Base-by-base conservation (phyloP, 495 filamentous ascomycete genomes). In the Neurospora africana region DNA sequence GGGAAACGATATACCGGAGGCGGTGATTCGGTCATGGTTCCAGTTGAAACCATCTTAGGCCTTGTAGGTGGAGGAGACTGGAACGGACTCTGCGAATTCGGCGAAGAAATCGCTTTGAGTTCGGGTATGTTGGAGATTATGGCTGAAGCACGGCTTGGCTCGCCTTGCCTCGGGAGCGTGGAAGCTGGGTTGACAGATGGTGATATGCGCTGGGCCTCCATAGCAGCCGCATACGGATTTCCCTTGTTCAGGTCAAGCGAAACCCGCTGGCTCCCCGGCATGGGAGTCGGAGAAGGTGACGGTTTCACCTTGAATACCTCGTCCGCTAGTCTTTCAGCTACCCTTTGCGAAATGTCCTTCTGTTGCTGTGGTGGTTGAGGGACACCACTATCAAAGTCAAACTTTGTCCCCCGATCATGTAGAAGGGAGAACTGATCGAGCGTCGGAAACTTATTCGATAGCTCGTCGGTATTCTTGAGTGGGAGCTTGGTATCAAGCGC, bases 401-500 rank as follows among this genome's bases (percentile, higher is more conserved):
- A 98, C 71, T 93, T 95, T 69, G 88, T 84, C 15, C 93, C 92
- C 47, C 91, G 89, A 75, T 97, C 93, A 74, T 97, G 93, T 53
- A 97, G 84, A 47, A 98, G 85, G 33, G 94, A 88, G 78, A 99
- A 99, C 74, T 98, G 93, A 73, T 99, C 95, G 37, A 99, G 84
- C 11, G 93, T 93, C 4, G 95, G 95, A 75, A 98, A 99, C 69
- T 91, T 88, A 67, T 89, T 87, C 4, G 94, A 92, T 69, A 97
- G 81, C 75, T 98, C 96, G 75, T 98, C 95, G 7, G 81, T 82
- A 17, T 84, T 83, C 21, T 84, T 84, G 19, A 82, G 76, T 67
- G 84, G 78, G 15, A 87, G 73, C 69, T 86, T 87, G 38, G 90
- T 87, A 78, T 99, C 95, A 21, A 99, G 84, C 6, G 91, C 92